phyloP scores from a whole-genome alignment of 2,329 filamentous ascomycete genomes.

The Arthrobotrys sinensis region DNA sequence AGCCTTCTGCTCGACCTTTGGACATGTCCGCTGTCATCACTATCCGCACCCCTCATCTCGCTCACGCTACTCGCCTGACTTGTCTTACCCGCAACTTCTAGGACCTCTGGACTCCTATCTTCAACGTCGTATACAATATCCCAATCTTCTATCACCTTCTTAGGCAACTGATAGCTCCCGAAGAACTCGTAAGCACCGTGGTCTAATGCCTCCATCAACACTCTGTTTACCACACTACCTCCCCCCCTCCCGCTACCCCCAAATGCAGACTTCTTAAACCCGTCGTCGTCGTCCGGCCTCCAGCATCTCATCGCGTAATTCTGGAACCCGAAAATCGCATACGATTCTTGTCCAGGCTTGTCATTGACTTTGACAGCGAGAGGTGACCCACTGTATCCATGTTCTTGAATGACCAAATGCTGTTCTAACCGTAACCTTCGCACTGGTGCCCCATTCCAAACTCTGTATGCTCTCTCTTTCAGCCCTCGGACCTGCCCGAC shows the following conservation, averaged over 20 bases:
- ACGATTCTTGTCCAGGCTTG: constrained; percentile 33
- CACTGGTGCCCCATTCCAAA: constrained; percentile 51
- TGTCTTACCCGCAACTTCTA: neutral
- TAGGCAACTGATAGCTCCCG: constrained; percentile 49
- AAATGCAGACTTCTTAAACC: constrained; percentile 48
- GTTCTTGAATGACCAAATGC: constrained; percentile 54
- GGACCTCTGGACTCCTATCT: neutral
- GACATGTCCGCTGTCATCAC: constrained; percentile 12
- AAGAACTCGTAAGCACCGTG: constrained; percentile 58
- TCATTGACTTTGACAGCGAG: constrained; percentile 55
- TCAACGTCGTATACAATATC: constrained; percentile 58
- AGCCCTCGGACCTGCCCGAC: constrained; percentile 49
- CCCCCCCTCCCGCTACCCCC: constrained; percentile 6
- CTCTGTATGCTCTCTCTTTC: constrained; percentile 44
- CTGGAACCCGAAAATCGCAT: constrained; percentile 57
- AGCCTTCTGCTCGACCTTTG: constrained; percentile 39
- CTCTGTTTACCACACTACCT: constrained; percentile 47
- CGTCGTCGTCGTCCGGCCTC: constrained; percentile 48
- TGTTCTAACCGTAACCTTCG: constrained; percentile 43
- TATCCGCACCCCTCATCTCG: neutral
- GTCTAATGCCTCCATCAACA: constrained; percentile 54
- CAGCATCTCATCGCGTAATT: constrained; percentile 59
- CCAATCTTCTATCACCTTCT: constrained; percentile 52
- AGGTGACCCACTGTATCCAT: constrained; percentile 54
- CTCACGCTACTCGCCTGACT: constrained; percentile 36